Evolutionary conservation across 2,329 filamentous ascomycete species (phyloP).

Genomic region (Pestalotiopsis sp.): DNA sequence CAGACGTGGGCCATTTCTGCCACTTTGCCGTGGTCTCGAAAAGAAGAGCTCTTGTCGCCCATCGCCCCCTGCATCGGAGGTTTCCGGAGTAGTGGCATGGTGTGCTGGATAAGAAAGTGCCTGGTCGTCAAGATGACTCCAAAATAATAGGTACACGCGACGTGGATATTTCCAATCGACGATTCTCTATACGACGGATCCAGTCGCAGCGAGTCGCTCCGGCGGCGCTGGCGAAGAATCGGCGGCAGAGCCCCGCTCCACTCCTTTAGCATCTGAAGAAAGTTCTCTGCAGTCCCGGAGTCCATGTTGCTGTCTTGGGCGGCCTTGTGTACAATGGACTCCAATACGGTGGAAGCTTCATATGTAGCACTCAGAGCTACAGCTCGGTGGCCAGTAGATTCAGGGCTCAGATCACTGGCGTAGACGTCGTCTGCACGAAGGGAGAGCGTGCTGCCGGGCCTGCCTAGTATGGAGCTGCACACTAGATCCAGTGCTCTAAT

Average conservation of each 20-base stretch:
- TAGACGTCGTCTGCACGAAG: slow-evolving; percentile 29
- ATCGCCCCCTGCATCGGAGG: slow-evolving; percentile 20
- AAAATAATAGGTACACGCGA: slow-evolving; percentile 62
- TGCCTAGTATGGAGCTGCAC: slow-evolving; percentile 50
- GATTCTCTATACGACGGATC: slow-evolving; percentile 30
- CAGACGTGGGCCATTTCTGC: slow-evolving; percentile 52
- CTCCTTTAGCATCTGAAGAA: slow-evolving; percentile 8
- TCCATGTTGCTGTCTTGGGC: slow-evolving; percentile 12
- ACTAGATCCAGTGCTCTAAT: slow-evolving; percentile 49
- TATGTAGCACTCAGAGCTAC: slow-evolving; percentile 7
- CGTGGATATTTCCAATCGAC: slow-evolving; percentile 52
- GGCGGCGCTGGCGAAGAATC: slow-evolving; percentile 17
- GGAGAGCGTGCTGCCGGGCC: slow-evolving; percentile 38
- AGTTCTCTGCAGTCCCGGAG: slow-evolving; percentile 2
- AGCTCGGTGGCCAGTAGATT: slow-evolving; percentile 21
- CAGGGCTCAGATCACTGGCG: slow-evolving; percentile 21
- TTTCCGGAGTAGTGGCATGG: slow-evolving; percentile 40
- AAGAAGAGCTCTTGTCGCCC: neutral
- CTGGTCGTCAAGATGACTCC: slow-evolving; percentile 59
- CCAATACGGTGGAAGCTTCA: slow-evolving; percentile 6
- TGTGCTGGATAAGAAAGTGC: slow-evolving; percentile 54
- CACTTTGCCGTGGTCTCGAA: slow-evolving; percentile 3
- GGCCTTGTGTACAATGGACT: slow-evolving; percentile 11
- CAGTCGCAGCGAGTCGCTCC: slow-evolving; percentile 8
- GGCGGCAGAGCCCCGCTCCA: slow-evolving; percentile 10